phyloP scores from a whole-genome alignment of 2,329 filamentous ascomycete species.

The Aspergillus fructus region DNA sequence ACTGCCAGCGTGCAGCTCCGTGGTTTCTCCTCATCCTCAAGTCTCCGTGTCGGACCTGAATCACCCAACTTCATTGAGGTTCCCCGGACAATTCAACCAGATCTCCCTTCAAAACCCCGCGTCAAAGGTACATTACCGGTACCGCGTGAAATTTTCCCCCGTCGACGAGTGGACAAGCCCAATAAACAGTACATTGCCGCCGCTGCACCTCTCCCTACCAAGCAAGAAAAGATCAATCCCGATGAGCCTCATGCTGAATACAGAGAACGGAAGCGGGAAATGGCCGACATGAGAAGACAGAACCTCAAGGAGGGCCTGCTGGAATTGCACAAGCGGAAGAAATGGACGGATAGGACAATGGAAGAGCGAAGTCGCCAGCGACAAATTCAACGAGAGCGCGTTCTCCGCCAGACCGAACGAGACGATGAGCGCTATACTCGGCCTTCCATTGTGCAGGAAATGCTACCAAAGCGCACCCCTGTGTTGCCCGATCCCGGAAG shows the following conservation, averaged over 20 bases:
- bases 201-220: constrained; percentile 57
- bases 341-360: constrained; percentile 39
- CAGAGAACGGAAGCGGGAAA: constrained; percentile 66
- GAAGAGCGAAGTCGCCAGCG: constrained; percentile 46
- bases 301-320: constrained; percentile 71
- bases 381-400: constrained; percentile 50
- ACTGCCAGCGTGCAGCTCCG: constrained; percentile 39
- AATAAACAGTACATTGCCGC: constrained; percentile 59
- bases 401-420: constrained; percentile 64
- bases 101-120: constrained; percentile 47
- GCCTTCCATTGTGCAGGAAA: constrained; percentile 60
- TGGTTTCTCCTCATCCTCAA: constrained; percentile 39
- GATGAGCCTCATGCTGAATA: constrained; percentile 48
- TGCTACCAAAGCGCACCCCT: constrained; percentile 48
- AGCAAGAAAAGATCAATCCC: constrained; percentile 30
- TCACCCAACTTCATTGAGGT: constrained; percentile 85
- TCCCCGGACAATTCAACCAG: constrained; percentile 72
- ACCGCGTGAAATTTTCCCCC: constrained; percentile 75
- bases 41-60: constrained; percentile 60
- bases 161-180: constrained; percentile 61
- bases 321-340: constrained; percentile 68
- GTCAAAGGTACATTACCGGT: constrained; percentile 80
- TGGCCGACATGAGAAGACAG: constrained; percentile 69
- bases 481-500: constrained; percentile 64
- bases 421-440: constrained; percentile 76